phyloP scores from a whole-genome alignment of 2,329 filamentous ascomycete genomes.

The Knufia petricola region DNA sequence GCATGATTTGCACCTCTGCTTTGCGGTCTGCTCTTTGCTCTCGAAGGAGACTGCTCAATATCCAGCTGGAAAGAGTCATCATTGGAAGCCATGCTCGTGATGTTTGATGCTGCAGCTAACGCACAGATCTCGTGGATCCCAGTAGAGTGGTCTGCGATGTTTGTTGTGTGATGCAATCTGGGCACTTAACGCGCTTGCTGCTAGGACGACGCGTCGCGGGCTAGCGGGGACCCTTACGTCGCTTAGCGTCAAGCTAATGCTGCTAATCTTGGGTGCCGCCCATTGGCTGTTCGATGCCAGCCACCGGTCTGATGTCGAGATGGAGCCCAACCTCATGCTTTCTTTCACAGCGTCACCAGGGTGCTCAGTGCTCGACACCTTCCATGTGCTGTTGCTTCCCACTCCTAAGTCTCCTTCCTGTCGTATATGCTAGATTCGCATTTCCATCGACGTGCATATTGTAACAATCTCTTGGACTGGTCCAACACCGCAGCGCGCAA shows the following conservation, averaged over 20 bases:
- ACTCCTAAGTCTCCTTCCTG: neutral
- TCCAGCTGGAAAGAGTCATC: neutral
- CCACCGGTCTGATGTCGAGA: neutral
- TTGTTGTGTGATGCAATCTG: constrained; percentile 7
- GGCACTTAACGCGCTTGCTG: constrained; percentile 6
- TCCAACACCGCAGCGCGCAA: neutral
- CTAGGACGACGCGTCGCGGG: constrained; percentile 1
- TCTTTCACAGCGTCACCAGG: neutral
- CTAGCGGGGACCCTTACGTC: no score
- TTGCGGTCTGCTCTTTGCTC: constrained; percentile 1
- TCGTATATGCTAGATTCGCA: constrained; percentile 8
- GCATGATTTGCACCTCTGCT: neutral
- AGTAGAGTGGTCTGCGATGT: neutral
- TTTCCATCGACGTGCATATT: constrained; percentile 5
- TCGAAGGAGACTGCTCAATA: constrained; percentile 1
- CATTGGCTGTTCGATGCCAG: neutral
- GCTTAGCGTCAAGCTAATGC: no score
- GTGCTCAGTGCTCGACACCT: neutral
- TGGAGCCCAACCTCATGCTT: constrained; percentile 3
- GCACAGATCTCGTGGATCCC: neutral
- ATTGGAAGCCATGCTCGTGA: constrained; percentile 1
- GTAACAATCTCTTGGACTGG: neutral
- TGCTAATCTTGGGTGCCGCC: neutral
- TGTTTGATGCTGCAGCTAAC: neutral
- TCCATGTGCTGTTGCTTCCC: neutral